These are phyloP conservation scores for Penicillium longicatenatum DNA, from an alignment of 495 filamentous ascomycete genomes.

Conservation along the genomic window DNA sequence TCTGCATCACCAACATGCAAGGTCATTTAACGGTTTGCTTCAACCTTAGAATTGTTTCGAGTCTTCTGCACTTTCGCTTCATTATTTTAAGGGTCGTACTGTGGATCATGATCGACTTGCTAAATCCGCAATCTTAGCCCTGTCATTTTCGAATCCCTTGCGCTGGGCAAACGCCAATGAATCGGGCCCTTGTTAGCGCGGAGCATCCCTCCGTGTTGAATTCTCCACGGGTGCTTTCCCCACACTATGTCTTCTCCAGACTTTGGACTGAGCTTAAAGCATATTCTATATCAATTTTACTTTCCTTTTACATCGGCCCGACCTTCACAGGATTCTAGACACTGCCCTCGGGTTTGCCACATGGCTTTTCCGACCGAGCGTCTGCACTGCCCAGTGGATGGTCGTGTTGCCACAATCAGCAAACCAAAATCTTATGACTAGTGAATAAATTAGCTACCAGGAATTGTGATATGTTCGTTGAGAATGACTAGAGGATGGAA, in stretches of 20 bases:
- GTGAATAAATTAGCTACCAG: neutral
- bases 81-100: neutral
- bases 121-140: neutral
- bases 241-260: slow-evolving; percentile 17
- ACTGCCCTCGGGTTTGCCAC: neutral
- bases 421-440: neutral
- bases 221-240: slow-evolving; percentile 27
- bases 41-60: neutral
- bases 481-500: too few relatives aligned
- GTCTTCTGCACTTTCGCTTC: neutral
- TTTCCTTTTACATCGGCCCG: neutral
- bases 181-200: slow-evolving; percentile 13
- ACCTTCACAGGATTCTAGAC: neutral
- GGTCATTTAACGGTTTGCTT: neutral
- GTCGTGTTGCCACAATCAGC: neutral
- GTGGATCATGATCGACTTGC: neutral
- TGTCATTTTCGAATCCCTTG: neutral
- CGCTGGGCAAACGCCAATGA: slow-evolving; percentile 2
- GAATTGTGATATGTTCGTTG: neutral
- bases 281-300: neutral
- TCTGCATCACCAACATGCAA: neutral
- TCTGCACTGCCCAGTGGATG: neutral
- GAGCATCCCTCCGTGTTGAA: slow-evolving; percentile 28
- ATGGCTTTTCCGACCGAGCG: neutral
- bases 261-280: neutral